phyloP scores from a whole-genome alignment of 2,329 filamentous ascomycete species.

The Hymenoscyphus infarciens region DNA sequence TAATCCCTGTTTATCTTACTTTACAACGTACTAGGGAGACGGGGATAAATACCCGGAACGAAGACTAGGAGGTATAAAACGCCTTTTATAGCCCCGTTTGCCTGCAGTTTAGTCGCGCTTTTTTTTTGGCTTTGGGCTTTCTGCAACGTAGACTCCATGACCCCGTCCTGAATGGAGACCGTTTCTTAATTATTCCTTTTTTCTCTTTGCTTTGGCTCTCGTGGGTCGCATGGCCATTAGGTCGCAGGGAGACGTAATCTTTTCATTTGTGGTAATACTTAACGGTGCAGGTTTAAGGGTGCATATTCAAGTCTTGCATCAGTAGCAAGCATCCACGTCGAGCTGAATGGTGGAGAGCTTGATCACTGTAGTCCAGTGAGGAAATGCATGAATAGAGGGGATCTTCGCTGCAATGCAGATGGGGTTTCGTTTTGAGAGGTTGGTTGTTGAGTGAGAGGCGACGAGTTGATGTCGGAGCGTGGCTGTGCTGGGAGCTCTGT shows the following conservation, averaged over 20 bases:
- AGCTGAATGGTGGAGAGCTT: neutral
- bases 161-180: neutral
- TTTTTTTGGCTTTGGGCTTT: neutral
- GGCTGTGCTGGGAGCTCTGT: neutral
- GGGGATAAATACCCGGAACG: neutral
- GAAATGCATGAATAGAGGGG: neutral
- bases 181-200: neutral
- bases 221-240: neutral
- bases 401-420: constrained; percentile 1
- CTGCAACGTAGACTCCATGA: neutral
- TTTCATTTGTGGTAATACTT: neutral
- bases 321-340: neutral
- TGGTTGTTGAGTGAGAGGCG: neutral
- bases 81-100: neutral
- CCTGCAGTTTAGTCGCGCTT: neutral
- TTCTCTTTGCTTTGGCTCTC: neutral
- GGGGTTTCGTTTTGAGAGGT: neutral
- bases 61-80: neutral
- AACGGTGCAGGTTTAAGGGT: neutral
- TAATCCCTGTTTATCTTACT: neutral
- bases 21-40: neutral
- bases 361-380: neutral
- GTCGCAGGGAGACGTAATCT: neutral
- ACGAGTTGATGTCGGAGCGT: neutral
- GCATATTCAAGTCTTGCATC: neutral